phyloP scores from a whole-genome alignment of 2,329 filamentous ascomycete species.

The Alternaria panax region DNA sequence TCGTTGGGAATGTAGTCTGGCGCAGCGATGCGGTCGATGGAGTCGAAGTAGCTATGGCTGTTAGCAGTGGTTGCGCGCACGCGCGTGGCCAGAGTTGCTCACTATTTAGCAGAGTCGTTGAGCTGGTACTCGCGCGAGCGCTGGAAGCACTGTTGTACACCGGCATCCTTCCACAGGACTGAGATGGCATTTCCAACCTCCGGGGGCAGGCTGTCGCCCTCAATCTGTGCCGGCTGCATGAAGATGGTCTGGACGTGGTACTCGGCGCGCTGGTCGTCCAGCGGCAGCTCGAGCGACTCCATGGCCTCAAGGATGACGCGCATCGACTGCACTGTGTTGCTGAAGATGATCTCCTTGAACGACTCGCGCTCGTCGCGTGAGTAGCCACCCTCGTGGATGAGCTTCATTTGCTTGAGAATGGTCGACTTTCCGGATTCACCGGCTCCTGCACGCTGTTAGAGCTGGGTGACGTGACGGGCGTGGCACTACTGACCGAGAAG shows the following conservation, averaged over 20 bases:
- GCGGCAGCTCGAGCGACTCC: conserved; percentile 76
- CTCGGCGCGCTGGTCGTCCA: conserved; percentile 91
- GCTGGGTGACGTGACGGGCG: conserved; percentile 11
- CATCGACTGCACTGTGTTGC: conserved; percentile 75
- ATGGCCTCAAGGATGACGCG: conserved; percentile 74
- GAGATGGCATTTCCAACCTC: conserved; percentile 94
- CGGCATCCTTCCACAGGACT: conserved; percentile 89
- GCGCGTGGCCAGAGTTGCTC: conserved; percentile 53
- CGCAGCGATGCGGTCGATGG: conserved; percentile 86
- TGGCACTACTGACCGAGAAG: conserved; percentile 77
- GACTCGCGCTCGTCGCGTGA: conserved; percentile 83
- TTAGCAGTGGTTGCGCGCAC: conserved; percentile 25
- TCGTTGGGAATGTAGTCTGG: conserved; percentile 95
- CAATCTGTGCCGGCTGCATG: conserved; percentile 97
- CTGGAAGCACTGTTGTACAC: conserved; percentile 95
- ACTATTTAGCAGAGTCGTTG: conserved; percentile 97
- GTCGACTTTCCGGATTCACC: conserved; percentile 98
- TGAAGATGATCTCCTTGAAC: conserved; percentile 76
- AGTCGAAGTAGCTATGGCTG: conserved; percentile 83
- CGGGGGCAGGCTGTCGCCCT: conserved; percentile 91
- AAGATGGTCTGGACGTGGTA: conserved; percentile 99
- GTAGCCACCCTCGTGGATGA: conserved; percentile 98
- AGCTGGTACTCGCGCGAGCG: conserved; percentile 94
- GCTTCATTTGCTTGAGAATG: conserved; percentile 97
- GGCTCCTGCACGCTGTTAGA: conserved; percentile 70